phyloP scores from a whole-genome alignment of 1,139 yeast genomes.

The Sugiyamaella paludigena region DNA sequence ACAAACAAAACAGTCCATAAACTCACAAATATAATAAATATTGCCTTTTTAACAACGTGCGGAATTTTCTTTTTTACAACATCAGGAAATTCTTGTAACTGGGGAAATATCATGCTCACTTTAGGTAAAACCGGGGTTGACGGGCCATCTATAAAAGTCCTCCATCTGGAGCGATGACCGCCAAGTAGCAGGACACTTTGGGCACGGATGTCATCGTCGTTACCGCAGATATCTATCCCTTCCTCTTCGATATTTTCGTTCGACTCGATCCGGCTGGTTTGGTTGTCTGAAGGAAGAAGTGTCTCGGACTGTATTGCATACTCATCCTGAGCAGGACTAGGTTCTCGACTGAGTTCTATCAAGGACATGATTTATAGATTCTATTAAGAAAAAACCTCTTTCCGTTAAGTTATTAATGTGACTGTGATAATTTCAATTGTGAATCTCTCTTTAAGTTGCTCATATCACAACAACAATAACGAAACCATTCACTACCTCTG shows the following conservation, averaged over 20 bases:
- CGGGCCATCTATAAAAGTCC: constrained; percentile 30
- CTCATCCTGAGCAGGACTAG: constrained; percentile 1
- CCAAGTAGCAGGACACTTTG: not conserved
- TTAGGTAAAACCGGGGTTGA: constrained; percentile 24
- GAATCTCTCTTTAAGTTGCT: too few relatives aligned
- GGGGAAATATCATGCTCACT: constrained; percentile 26
- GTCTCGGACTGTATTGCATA: too few relatives aligned
- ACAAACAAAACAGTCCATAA: constrained; percentile 29
- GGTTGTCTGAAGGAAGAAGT: too few relatives aligned
- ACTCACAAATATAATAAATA: constrained; percentile 17
- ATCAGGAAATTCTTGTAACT: constrained; percentile 29
- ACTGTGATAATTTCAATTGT: too few relatives aligned
- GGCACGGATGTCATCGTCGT: constrained; percentile 37
- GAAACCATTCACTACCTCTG: too few relatives aligned
- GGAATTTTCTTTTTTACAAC: constrained; percentile 14
- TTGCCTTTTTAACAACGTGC: constrained; percentile 3
- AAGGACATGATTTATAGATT: not conserved
- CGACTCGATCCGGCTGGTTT: not conserved
- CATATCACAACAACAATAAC: too few relatives aligned
- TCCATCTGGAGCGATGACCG: not conserved
- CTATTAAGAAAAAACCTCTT: too few relatives aligned
- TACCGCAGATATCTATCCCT: constrained; percentile 17
- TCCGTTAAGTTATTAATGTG: too few relatives aligned
- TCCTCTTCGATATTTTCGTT: not conserved
- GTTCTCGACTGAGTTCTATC: constrained; percentile 4